Evolutionary conservation across 169 alveolate species (phyloP).

Genomic region (Cryptosporidium tyzzeri): DNA sequence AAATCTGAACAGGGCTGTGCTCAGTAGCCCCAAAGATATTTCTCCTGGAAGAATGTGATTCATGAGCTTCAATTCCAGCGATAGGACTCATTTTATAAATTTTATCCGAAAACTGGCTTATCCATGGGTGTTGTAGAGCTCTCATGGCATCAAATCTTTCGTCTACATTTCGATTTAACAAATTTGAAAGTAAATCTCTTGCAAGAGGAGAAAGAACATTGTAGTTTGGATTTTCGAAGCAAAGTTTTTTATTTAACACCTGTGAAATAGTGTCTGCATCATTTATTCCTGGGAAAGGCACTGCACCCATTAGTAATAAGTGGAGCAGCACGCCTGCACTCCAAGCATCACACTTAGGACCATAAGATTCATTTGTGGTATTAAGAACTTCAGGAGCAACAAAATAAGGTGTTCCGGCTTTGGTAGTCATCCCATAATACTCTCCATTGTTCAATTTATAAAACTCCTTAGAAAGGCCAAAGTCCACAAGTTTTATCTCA

Average conservation of each 20-base stretch:
- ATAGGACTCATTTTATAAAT: not conserved
- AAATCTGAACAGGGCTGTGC: not conserved
- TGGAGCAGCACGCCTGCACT: slow-evolving; percentile 83
- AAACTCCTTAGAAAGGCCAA: slow-evolving; percentile 83
- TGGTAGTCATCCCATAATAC: slow-evolving; percentile 75
- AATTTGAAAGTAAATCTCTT: slow-evolving; percentile 77
- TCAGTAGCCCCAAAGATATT: not conserved
- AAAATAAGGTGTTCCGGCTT: slow-evolving; percentile 83
- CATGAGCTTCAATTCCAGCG: not conserved
- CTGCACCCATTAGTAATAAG: slow-evolving; percentile 80
- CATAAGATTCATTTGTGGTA: slow-evolving; percentile 76
- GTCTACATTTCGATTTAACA: slow-evolving; percentile 60
- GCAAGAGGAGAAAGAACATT: slow-evolving; percentile 68
- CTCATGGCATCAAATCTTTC: slow-evolving; percentile 65
- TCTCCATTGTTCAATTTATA: slow-evolving; percentile 78
- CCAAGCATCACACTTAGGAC: slow-evolving; percentile 85
- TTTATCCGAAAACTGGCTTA: slow-evolving; percentile 22
- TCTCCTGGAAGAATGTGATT: not conserved
- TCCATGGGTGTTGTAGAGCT: slow-evolving; percentile 77
- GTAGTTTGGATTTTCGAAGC: slow-evolving; percentile 41
- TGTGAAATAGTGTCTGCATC: slow-evolving; percentile 71
- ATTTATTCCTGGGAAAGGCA: slow-evolving; percentile 83
- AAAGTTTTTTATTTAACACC: slow-evolving; percentile 30
- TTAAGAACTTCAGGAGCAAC: slow-evolving; percentile 88
- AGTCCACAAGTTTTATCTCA: slow-evolving; percentile 84